These are phyloP conservation scores for Umbelopsis ramanniana DNA, from an alignment of 192 early-diverging fungal genomes.

Conservation along the genomic window DNA sequence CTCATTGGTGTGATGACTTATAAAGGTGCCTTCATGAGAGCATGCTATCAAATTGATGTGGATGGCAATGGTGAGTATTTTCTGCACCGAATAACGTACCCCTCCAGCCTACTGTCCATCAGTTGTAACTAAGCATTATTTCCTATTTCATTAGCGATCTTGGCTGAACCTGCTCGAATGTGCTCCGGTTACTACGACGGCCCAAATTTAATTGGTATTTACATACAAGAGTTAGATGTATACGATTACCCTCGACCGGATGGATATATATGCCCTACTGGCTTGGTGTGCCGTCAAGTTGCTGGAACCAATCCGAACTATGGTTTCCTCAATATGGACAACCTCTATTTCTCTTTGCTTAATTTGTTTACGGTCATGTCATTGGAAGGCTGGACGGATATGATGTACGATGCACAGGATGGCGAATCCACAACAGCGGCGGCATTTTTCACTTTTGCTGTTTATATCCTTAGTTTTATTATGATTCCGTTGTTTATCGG, in stretches of 20 bases:
- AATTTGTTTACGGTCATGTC: constrained; percentile 52
- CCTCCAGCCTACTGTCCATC: background rate
- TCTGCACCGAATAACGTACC: too few relatives aligned
- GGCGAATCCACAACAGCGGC: constrained; percentile 46
- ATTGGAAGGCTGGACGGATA: constrained; percentile 54
- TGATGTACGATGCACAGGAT: constrained; percentile 59
- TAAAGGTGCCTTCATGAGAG: constrained; percentile 51
- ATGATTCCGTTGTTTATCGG: constrained; percentile 54
- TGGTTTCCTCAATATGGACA: constrained; percentile 51
- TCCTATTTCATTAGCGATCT: constrained; percentile 17
- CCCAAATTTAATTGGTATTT: constrained; percentile 24
- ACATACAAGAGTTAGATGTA: background rate
- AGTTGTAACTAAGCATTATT: background rate
- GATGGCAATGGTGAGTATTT: constrained; percentile 32
- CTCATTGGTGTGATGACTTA: constrained; percentile 57
- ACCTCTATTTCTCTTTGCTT: constrained; percentile 51
- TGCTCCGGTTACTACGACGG: constrained; percentile 41
- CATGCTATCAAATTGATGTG: constrained; percentile 35
- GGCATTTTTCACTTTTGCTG: constrained; percentile 53
- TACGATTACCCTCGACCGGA: constrained; percentile 31
- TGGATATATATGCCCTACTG: constrained; percentile 50
- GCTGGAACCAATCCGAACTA: constrained; percentile 27
- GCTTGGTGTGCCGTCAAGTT: constrained; percentile 49
- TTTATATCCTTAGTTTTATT: constrained; percentile 55
- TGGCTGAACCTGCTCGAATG: constrained; percentile 30